Base-by-base conservation (phyloP, 108 stramenopile species). In the Phaeodactylum tricornutum region DNA sequence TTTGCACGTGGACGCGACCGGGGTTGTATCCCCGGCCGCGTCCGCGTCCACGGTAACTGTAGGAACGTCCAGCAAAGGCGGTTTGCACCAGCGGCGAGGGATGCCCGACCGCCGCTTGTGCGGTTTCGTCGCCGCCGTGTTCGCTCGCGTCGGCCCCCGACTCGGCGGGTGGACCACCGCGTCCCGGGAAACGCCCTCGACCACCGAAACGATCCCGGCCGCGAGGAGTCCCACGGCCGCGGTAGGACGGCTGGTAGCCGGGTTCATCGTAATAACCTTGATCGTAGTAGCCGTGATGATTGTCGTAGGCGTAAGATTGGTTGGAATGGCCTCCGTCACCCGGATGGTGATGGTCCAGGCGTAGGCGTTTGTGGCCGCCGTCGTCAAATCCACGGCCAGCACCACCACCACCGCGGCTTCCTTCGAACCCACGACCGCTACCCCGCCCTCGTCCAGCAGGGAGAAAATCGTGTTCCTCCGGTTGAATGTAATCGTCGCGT, bases 71-170 rank as follows among this genome's bases (percentile, higher is more conserved):
- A 54, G 68, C 54, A 32, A 46, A 42, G 21, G 48, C 62, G 8
- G 72, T 62, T 39, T 66, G 55, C 16, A 67, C 72, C 43, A 73
- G 46, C 8, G 72, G 72, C 43, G 72, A 79, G 37, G 66, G 77
- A 28, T 67, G n/a, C n/a, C n/a, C n/a, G n/a, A n/a, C n/a, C n/a
- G n/a, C n/a, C n/a, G n/a, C n/a, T n/a, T n/a, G n/a, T n/a, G n/a
- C n/a, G n/a, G n/a, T n/a, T n/a, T n/a, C n/a, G n/a, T n/a, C n/a
- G n/a, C n/a, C n/a, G n/a, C n/a, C n/a, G n/a, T n/a, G n/a, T n/a
- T n/a, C n/a, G n/a, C n/a, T n/a, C n/a, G n/a, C n/a, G n/a, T n/a
- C n/a, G n/a, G n/a, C n/a, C n/a, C n/a, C n/a, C n/a, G n/a, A n/a
- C n/a, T n/a, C n/a, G n/a, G n/a, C n/a, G n/a, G n/a, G n/a, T n/a